Evolutionary conservation across 352 stramenopile species (phyloP).

Genomic region (Phytophthora capsici): DNA sequence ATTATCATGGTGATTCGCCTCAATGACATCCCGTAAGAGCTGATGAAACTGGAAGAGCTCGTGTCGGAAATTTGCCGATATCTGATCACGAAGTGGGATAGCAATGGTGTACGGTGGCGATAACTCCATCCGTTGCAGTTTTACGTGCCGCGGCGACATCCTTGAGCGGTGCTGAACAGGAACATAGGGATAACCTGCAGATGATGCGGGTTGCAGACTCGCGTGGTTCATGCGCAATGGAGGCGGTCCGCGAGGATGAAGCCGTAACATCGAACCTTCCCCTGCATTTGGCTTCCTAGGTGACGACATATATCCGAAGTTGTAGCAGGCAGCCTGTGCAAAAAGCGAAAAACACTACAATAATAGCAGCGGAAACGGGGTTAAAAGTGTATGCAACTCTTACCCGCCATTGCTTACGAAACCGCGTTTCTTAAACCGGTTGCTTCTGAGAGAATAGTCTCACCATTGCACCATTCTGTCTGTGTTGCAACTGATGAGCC

Average conservation of each 20-base stretch:
- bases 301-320: conserved; percentile 16
- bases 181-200: conserved; percentile 23
- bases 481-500: conserved; percentile 1
- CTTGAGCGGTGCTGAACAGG: conserved; percentile 19
- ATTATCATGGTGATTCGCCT: conserved; percentile 9
- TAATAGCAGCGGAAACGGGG: too few relatives aligned
- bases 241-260: conserved; percentile 31
- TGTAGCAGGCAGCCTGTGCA: neutral
- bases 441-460: neutral
- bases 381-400: conserved; percentile 4
- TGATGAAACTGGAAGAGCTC: conserved; percentile 81
- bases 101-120: conserved; percentile 24
- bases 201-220: conserved; percentile 11
- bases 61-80: conserved; percentile 54
- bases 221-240: conserved; percentile 24
- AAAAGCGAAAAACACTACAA: conserved; percentile 8
- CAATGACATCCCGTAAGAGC: conserved; percentile 52
- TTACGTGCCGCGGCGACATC: conserved; percentile 41
- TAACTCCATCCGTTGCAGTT: conserved; percentile 43
- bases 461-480: conserved; percentile 11
- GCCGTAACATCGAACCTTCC: conserved; percentile 15
- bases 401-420: conserved; percentile 10
- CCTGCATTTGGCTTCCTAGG: conserved; percentile 24
- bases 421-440: conserved; percentile 12
- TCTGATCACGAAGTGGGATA: conserved; percentile 41